Evolutionary conservation across 1,139 yeast species (phyloP).

Genomic region (Scheffersomyces segobiensis): DNA sequence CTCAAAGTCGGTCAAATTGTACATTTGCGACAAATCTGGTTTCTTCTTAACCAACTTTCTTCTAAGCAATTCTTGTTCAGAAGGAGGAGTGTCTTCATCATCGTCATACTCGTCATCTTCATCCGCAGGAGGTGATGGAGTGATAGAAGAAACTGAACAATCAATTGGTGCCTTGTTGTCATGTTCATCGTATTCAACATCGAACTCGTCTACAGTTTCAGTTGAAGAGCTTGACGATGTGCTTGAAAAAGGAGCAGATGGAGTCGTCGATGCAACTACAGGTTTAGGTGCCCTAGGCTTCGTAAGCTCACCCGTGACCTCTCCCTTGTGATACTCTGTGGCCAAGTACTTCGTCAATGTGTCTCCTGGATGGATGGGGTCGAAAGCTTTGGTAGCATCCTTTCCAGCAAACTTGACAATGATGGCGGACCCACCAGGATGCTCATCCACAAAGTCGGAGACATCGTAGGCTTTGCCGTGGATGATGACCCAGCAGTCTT

Average conservation of each 20-base stretch:
- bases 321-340: constrained; percentile 33
- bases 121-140: constrained; percentile 4
- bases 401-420: constrained; percentile 56
- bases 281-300: constrained; percentile 9
- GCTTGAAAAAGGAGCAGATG: neutral
- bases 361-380: constrained; percentile 83
- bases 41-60: constrained; percentile 24
- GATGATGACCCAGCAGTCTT: constrained; percentile 58
- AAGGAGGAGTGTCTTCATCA: constrained; percentile 30
- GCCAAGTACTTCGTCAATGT: constrained; percentile 54
- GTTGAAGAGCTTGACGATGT: constrained; percentile 1
- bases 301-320: constrained; percentile 20
- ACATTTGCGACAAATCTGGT: constrained; percentile 70
- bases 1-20: constrained; percentile 80
- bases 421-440: constrained; percentile 57
- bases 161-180: constrained; percentile 31
- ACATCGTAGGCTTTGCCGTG: constrained; percentile 55
- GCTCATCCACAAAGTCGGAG: constrained; percentile 47
- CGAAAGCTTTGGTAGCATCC: constrained; percentile 62
- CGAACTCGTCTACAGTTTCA: constrained; percentile 41
- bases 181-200: constrained; percentile 50
- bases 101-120: constrained; percentile 21
- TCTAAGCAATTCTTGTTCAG: constrained; percentile 31
- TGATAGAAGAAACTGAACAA: neutral
- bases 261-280: constrained; percentile 3